phyloP scores from a whole-genome alignment of 495 filamentous ascomycete genomes.

The Lasiosphaeris hirsuta region DNA sequence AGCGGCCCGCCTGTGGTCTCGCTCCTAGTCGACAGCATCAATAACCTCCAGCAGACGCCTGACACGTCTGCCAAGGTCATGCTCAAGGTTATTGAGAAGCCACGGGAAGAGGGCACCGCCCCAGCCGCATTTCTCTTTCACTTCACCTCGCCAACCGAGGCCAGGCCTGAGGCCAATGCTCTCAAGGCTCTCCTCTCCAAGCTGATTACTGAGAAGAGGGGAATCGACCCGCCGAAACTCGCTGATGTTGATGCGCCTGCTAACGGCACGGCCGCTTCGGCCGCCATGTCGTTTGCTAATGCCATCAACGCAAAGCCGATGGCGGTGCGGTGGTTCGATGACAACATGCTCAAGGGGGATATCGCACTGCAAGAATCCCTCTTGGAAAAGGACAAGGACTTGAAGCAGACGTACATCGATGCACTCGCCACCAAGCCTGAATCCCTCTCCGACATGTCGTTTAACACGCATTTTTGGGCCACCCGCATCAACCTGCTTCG shows the following conservation, averaged over 20 bases:
- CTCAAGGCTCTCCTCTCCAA: constrained; percentile 79
- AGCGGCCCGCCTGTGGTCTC: constrained; percentile 57
- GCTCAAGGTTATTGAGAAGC: constrained; percentile 77
- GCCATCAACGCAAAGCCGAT: constrained; percentile 44
- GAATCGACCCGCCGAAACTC: constrained; percentile 45
- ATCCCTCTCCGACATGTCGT: constrained; percentile 69
- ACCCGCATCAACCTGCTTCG: constrained; percentile 78
- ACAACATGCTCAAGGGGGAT: constrained; percentile 67
- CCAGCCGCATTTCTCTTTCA: constrained; percentile 75
- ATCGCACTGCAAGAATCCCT: constrained; percentile 80
- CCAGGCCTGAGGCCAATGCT: constrained; percentile 76
- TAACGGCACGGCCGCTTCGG: constrained; percentile 35
- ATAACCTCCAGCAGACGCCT: constrained; percentile 91
- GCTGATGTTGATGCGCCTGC: constrained; percentile 33
- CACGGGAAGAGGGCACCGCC: constrained; percentile 47
- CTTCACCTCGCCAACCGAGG: constrained; percentile 74
- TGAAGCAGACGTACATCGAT: constrained; percentile 80
- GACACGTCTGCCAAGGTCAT: constrained; percentile 79
- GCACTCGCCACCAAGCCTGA: constrained; percentile 74
- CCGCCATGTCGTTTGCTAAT: constrained; percentile 47
- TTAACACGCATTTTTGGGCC: constrained; percentile 91
- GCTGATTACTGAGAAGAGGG: constrained; percentile 67
- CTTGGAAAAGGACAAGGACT: constrained; percentile 65
- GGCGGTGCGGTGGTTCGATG: constrained; percentile 67
- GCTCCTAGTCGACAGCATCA: constrained; percentile 71